A percentile compares a stretch with the other conserved stretches of the same genome.
Conservation (phyloP, 2,329 filamentous ascomycete genomes). For the Claviceps digitariae region DNA sequence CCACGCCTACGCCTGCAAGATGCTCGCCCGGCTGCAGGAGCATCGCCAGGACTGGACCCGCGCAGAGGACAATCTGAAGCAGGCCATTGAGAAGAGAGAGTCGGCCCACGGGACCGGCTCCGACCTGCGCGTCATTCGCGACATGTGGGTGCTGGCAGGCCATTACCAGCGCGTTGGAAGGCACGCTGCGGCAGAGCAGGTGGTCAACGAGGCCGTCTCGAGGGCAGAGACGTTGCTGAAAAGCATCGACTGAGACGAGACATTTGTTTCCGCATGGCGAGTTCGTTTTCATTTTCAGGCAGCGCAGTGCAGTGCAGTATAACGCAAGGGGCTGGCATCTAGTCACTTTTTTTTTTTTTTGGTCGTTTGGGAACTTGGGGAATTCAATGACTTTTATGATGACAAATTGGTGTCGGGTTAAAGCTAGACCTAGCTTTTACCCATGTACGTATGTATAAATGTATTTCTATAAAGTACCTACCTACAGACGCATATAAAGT, state of each 20-base stretch:
- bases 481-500: too few species aligned
- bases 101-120: constrained; percentile 20
- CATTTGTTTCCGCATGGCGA: too few species aligned
- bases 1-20: constrained; percentile 25
- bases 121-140: constrained; percentile 23
- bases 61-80: constrained; percentile 20
- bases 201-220: constrained; percentile 19
- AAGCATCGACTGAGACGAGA: background rate
- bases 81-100: constrained; percentile 21
- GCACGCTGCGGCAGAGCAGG: constrained; percentile 14
- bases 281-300: too few species aligned
- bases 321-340: too few species aligned
- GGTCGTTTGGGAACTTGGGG: too few species aligned
- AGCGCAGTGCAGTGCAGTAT: too few species aligned
- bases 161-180: constrained; percentile 20
- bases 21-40: constrained; percentile 22
- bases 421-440: too few species aligned
- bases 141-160: constrained; percentile 25
- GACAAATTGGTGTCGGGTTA: too few species aligned
- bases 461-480: too few species aligned
- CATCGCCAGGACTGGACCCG: constrained; percentile 17
- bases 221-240: constrained; percentile 18
- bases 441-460: too few species aligned
- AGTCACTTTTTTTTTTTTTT: too few species aligned
- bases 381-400: too few species aligned